These are phyloP conservation scores for Fusarium albidum DNA, from an alignment of 2,329 filamentous ascomycete species.

Conservation along the genomic window DNA sequence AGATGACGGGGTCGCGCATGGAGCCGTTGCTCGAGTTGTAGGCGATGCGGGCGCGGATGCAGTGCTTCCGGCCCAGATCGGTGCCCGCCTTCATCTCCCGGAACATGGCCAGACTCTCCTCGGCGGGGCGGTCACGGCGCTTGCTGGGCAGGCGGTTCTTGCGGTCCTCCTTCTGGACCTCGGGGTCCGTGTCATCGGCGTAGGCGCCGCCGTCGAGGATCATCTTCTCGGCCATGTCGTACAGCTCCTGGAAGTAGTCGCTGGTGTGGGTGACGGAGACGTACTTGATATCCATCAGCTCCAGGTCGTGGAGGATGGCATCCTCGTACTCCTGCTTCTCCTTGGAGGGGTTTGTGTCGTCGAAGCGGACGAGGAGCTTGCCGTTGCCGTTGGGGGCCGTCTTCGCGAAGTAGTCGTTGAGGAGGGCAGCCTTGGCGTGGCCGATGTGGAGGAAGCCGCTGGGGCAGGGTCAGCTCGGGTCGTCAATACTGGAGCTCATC, in stretches of 20 bases:
- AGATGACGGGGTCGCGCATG: constrained; percentile 95
- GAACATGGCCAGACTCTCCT: constrained; percentile 87
- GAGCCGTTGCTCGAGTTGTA: constrained; percentile 94
- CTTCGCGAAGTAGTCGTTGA: constrained; percentile 97
- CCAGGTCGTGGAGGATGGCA: constrained; percentile 89
- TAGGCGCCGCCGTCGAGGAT: constrained; percentile 91
- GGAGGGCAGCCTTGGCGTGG: constrained; percentile 90
- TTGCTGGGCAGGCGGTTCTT: constrained; percentile 84
- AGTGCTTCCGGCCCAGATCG: constrained; percentile 82
- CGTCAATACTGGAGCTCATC: constrained; percentile 15
- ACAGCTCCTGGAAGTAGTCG: constrained; percentile 94
- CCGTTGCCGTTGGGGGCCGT: constrained; percentile 92
- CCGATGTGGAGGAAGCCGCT: constrained; percentile 92
- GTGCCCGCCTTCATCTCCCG: constrained; percentile 92
- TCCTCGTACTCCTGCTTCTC: constrained; percentile 98
- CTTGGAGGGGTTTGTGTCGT: constrained; percentile 97
- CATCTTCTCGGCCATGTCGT: constrained; percentile 83
- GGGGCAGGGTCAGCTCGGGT: constrained; percentile 19
- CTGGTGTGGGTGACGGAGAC: constrained; percentile 89
- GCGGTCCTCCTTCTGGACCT: constrained; percentile 86
- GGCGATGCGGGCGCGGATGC: constrained; percentile 94
- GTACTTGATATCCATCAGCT: constrained; percentile 89
- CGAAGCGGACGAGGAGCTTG: constrained; percentile 89
- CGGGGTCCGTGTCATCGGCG: constrained; percentile 91
- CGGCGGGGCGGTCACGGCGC: constrained; percentile 78